Conservation (phyloP, 306 rosid species). For the Ceratonia siliqua region DNA sequence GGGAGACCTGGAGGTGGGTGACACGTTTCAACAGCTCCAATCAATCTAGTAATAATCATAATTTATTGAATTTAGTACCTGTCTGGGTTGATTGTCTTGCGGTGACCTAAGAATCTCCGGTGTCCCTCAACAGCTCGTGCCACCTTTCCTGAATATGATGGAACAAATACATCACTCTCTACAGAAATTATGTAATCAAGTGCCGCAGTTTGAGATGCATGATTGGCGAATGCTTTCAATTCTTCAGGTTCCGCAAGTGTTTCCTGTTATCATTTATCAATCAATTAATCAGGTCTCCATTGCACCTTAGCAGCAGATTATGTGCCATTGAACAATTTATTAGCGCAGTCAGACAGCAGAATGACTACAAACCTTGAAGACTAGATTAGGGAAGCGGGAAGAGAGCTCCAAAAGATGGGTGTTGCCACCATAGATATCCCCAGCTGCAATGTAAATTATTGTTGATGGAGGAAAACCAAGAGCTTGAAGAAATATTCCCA, state of each 20-base stretch:
- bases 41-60: background rate
- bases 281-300: slow-evolving; percentile 21
- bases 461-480: slow-evolving; percentile 82
- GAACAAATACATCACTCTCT: slow-evolving; percentile 87
- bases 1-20: slow-evolving; percentile 6
- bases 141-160: slow-evolving; percentile 93
- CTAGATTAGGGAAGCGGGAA: slow-evolving; percentile 70
- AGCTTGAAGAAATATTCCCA: slow-evolving; percentile 84
- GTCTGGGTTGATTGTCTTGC: slow-evolving; percentile 83
- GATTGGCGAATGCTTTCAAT: slow-evolving; percentile 69
- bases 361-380: slow-evolving; percentile 62
- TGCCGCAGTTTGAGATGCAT: slow-evolving; percentile 92
- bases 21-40: background rate
- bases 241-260: slow-evolving; percentile 76
- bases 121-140: slow-evolving; percentile 97
- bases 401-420: slow-evolving; percentile 76
- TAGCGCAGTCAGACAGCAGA: background rate
- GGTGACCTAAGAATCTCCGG: slow-evolving; percentile 87
- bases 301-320: slow-evolving; percentile 32
- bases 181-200: slow-evolving; percentile 87
- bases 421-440: slow-evolving; percentile 87
- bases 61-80: slow-evolving; percentile 50
- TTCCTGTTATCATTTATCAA: slow-evolving; percentile 67
- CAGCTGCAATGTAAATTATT: slow-evolving; percentile 87
- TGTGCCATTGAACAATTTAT: slow-evolving; percentile 33